Percentiles rank a stretch among this genome's conserved stretches.
phyloP scores from a whole-genome alignment of 2,329 filamentous ascomycete species.

The Penicillium sp. region DNA sequence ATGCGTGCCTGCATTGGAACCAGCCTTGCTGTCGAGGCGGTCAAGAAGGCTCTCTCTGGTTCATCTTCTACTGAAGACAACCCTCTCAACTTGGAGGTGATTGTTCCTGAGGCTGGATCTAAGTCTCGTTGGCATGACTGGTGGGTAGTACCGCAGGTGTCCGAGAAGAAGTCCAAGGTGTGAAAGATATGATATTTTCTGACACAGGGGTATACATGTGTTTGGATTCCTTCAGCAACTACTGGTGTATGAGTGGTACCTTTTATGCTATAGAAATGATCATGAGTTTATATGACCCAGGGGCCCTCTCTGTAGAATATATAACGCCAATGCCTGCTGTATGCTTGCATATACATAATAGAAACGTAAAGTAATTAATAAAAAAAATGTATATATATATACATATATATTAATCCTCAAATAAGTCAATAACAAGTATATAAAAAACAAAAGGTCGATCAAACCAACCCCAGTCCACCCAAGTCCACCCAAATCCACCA shows the following conservation, averaged over 20 bases:
- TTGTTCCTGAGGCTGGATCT: conserved; percentile 40
- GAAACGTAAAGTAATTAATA: no score
- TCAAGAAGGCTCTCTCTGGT: conserved; percentile 57
- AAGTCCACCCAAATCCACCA: no score
- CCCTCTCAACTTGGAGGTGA: conserved; percentile 34
- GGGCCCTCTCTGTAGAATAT: neutral
- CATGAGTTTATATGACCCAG: conserved; percentile 4
- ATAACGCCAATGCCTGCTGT: neutral
- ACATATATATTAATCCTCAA: neutral
- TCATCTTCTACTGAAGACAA: conserved; percentile 1
- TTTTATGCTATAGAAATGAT: conserved; percentile 5
- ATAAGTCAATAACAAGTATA: neutral
- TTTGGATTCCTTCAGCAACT: neutral
- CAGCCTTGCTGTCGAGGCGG: conserved; percentile 61
- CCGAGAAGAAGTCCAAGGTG: conserved; percentile 17
- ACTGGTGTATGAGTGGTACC: conserved; percentile 2
- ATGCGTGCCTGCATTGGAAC: conserved; percentile 71
- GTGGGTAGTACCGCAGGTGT: conserved; percentile 48
- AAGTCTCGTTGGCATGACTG: conserved; percentile 48
- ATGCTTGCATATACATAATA: no score
- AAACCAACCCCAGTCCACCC: no score
- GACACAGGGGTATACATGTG: neutral
- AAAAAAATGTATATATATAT: neutral
- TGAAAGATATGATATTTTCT: neutral
- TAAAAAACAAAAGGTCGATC: neutral